Conservation (phyloP, 495 filamentous ascomycete species). For the Pseudevernia furfuracea region DNA sequence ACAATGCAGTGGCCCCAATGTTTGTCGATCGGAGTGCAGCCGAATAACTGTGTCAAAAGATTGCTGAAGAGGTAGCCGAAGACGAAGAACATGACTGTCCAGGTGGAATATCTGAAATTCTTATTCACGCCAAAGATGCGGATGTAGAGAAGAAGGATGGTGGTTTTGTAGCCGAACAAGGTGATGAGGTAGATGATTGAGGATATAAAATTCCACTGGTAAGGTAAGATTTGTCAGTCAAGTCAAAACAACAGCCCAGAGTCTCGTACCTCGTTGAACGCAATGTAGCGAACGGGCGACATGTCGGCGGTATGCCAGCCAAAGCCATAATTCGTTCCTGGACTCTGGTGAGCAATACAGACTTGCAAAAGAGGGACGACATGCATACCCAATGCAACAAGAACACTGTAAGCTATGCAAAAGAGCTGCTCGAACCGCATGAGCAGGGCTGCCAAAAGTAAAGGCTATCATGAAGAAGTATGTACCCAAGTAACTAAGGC, state of each 20-base stretch:
- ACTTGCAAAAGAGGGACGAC: background rate
- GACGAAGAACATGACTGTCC: slow-evolving; percentile 36
- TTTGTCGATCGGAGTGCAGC: slow-evolving; percentile 35
- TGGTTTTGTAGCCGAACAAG: slow-evolving; percentile 36
- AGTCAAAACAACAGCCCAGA: background rate
- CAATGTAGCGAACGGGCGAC: background rate
- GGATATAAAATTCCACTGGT: slow-evolving; percentile 34
- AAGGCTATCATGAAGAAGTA: background rate
- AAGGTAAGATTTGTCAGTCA: background rate
- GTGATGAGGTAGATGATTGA: slow-evolving; percentile 34
- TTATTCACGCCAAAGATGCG: slow-evolving; percentile 34
- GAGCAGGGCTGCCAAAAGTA: background rate
- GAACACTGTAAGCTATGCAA: slow-evolving; percentile 24
- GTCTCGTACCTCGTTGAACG: slow-evolving; percentile 3
- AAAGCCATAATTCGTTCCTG: slow-evolving; percentile 12
- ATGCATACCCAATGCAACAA: slow-evolving; percentile 22
- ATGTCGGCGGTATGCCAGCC: slow-evolving; percentile 11
- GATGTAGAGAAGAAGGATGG: slow-evolving; percentile 36
- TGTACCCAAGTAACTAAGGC: slow-evolving; percentile 18
- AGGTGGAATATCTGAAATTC: slow-evolving; percentile 35
- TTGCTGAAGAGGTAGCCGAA: slow-evolving; percentile 38
- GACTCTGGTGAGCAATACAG: background rate
- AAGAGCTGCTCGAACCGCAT: slow-evolving; percentile 15
- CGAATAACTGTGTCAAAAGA: slow-evolving; percentile 34
- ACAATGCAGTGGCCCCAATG: slow-evolving; percentile 36